phyloP scores from a whole-genome alignment of 2,329 filamentous ascomycete species.

The Podosphaera leucotricha region DNA sequence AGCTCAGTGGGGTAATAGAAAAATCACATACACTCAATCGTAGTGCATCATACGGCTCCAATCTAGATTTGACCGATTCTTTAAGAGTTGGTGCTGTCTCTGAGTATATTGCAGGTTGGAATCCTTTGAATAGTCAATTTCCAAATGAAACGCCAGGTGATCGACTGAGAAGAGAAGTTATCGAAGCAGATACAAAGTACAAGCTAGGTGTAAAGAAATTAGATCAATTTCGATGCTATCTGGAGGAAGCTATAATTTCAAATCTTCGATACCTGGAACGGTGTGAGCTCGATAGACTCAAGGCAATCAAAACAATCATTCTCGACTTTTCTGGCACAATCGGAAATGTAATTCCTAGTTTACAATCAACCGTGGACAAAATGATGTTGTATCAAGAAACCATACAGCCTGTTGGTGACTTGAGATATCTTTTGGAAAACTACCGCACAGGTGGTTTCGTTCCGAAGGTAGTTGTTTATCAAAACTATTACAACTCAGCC shows the following conservation, averaged over 20 bases:
- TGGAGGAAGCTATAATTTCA: conserved; percentile 87
- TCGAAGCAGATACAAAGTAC: conserved; percentile 82
- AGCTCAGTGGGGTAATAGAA: conserved; percentile 66
- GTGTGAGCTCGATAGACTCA: conserved; percentile 84
- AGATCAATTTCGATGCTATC: conserved; percentile 70
- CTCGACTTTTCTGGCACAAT: conserved; percentile 93
- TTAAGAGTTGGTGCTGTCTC: conserved; percentile 62
- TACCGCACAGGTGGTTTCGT: conserved; percentile 88
- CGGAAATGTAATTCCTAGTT: conserved; percentile 88
- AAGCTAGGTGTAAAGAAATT: conserved; percentile 67
- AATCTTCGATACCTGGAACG: conserved; percentile 93
- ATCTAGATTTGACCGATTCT: conserved; percentile 41
- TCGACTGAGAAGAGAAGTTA: conserved; percentile 66
- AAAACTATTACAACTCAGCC: conserved; percentile 97
- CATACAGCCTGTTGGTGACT: conserved; percentile 73
- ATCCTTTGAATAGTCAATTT: conserved; percentile 66
- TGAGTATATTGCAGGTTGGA: conserved; percentile 83
- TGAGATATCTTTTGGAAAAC: conserved; percentile 86
- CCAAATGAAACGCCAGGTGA: conserved; percentile 87
- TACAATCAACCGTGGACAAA: conserved; percentile 89
- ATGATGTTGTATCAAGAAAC: conserved; percentile 99
- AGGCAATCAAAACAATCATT: conserved; percentile 94
- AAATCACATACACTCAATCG: conserved; percentile 54
- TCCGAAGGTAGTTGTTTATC: conserved; percentile 76
- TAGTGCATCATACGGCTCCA: conserved; percentile 46